phyloP scores from a whole-genome alignment of 768 basidiomycete species.

The Phylloporus scabripes region DNA sequence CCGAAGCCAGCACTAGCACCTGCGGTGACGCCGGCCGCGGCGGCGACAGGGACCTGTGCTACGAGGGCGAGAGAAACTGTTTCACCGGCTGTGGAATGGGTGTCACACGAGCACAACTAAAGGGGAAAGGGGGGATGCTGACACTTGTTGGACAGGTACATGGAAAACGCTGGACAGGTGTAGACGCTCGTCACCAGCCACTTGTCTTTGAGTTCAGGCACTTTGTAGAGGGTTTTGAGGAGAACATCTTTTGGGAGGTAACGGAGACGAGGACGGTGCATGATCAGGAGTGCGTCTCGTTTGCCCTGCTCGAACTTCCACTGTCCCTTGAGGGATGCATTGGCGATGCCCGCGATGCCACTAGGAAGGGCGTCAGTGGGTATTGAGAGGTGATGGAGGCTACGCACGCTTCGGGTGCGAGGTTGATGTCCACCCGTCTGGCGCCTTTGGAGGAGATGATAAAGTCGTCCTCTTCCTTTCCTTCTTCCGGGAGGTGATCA shows the following conservation, averaged over 20 bases:
- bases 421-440: conserved; percentile 1
- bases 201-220: conserved; percentile 26
- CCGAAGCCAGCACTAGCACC: conserved; percentile 9
- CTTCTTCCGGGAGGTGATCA: conserved; percentile 12
- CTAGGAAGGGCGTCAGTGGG: not conserved
- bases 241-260: conserved; percentile 20
- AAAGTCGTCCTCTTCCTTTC: conserved; percentile 17
- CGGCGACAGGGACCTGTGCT: conserved; percentile 10
- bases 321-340: conserved; percentile 29
- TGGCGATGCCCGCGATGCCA: conserved; percentile 22
- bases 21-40: conserved; percentile 4
- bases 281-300: conserved; percentile 33
- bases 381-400: not conserved
- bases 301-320: conserved; percentile 31
- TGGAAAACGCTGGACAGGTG: conserved; percentile 30
- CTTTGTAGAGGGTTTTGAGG: conserved; percentile 21
- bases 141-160: conserved; percentile 31
- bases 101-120: not conserved
- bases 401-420: conserved; percentile 22
- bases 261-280: conserved; percentile 24
- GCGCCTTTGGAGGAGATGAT: conserved; percentile 25
- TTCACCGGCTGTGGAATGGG: conserved; percentile 15
- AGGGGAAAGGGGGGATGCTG: not conserved
- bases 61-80: conserved; percentile 22
- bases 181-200: conserved; percentile 31